These are phyloP conservation scores for Teratosphaeriaceae sp. DNA, from an alignment of 2,329 filamentous ascomycete genomes.

Conservation along the genomic window DNA sequence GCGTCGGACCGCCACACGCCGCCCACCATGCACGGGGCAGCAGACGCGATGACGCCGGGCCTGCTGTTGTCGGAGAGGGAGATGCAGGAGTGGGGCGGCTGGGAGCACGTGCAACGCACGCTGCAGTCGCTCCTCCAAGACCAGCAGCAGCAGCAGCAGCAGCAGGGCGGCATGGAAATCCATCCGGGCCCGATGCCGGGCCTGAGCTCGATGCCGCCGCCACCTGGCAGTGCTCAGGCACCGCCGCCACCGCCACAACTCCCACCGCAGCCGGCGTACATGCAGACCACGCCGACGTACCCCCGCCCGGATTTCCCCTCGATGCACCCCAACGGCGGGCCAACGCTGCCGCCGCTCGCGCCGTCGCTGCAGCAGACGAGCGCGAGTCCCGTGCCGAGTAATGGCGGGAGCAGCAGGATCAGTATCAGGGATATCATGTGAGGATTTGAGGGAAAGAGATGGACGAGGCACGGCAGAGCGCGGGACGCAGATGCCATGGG, in stretches of 20 bases:
- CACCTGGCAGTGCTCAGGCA: too few relatives aligned
- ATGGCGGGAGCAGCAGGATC: constrained; percentile 25
- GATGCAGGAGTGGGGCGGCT: constrained; percentile 66
- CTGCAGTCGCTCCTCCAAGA: constrained; percentile 50
- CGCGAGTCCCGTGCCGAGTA: constrained; percentile 13
- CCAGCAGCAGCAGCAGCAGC: constrained; percentile 21
- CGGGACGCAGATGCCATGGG: too few relatives aligned
- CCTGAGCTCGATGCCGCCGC: too few relatives aligned
- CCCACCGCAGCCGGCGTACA: not conserved
- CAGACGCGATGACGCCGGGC: not conserved
- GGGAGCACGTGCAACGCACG: constrained; percentile 64
- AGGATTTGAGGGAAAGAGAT: too few relatives aligned
- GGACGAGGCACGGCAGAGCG: too few relatives aligned
- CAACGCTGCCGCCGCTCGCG: not conserved
- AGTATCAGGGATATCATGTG: constrained; percentile 33
- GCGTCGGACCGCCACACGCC: not conserved
- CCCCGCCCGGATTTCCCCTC: not conserved
- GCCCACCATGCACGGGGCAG: not conserved
- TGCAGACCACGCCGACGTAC: not conserved
- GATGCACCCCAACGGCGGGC: not conserved
- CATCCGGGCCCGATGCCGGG: too few relatives aligned
- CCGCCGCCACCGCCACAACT: constrained; percentile 1
- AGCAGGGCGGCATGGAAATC: too few relatives aligned
- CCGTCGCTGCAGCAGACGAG: not conserved
- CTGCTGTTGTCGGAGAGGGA: constrained; percentile 17